These are phyloP conservation scores for Trichophyton equinum DNA, from an alignment of 2,329 filamentous ascomycete genomes.

Conservation along the genomic window DNA sequence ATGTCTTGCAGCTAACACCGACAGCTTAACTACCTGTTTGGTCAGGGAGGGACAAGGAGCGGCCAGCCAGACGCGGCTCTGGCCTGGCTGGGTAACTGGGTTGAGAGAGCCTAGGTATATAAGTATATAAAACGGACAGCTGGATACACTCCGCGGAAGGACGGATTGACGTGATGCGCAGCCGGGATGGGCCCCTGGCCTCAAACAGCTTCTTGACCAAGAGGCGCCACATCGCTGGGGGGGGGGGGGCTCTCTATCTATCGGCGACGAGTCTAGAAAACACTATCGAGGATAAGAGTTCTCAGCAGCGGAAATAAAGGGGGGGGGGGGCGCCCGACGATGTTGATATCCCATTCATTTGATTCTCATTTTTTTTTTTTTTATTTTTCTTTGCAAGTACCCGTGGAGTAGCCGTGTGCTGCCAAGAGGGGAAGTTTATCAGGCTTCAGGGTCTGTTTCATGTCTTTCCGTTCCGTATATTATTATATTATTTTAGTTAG, in stretches of 20 bases:
- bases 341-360: too few relatives aligned
- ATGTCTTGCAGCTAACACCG: too few relatives aligned
- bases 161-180: neutral
- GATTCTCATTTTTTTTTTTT: too few relatives aligned
- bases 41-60: neutral
- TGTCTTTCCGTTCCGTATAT: neutral
- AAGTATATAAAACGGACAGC: neutral
- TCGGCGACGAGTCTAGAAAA: too few relatives aligned
- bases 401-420: too few relatives aligned
- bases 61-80: neutral
- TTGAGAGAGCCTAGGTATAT: too few relatives aligned
- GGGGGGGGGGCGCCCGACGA: too few relatives aligned
- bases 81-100: neutral
- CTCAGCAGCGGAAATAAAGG: too few relatives aligned
- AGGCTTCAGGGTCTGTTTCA: neutral
- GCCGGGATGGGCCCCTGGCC: neutral
- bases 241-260: neutral
- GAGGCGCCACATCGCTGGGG: neutral
- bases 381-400: too few relatives aligned
- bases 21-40: too few relatives aligned
- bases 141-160: neutral
- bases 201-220: neutral
- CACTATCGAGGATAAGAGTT: too few relatives aligned
- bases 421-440: neutral
- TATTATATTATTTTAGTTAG: neutral